Evolutionary conservation across 176 grass and related monocot genomes (phyloP).

Genomic region (Rhynchospora breviuscula): DNA sequence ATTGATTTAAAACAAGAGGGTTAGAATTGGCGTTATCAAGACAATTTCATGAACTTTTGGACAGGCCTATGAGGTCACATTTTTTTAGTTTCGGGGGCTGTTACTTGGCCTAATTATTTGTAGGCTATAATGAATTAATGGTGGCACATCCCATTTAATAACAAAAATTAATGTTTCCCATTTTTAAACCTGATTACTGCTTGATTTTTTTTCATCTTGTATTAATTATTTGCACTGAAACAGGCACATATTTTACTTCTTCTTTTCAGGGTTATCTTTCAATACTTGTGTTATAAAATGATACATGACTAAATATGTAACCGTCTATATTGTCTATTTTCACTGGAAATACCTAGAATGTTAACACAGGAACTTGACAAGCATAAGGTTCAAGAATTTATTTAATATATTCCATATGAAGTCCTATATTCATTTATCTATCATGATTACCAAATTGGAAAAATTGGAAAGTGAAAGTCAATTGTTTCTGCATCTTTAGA

Average conservation of each 20-base stretch:
- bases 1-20: conserved; percentile 9
- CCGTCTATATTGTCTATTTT: not conserved
- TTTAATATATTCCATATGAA: conserved; percentile 21
- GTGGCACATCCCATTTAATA: not conserved
- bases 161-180: not conserved
- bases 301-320: not conserved
- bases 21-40: conserved; percentile 9
- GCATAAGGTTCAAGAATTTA: not conserved
- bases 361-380: not conserved
- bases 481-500: too few relatives aligned
- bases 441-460: not conserved
- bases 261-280: not conserved
- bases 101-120: not conserved
- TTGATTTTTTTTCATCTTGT: not conserved
- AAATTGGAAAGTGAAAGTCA: too few relatives aligned
- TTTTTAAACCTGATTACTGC: not conserved
- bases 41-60: conserved; percentile 1
- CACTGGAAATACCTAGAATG: not conserved
- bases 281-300: not conserved
- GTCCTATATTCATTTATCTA: not conserved
- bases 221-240: not conserved
- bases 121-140: not conserved
- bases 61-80: not conserved
- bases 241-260: not conserved
- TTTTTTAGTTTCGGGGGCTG: conserved; percentile 2